Percentiles rank a stretch among this genome's conserved stretches.
Evolutionary conservation across 192 early-diverging fungal genomes (phyloP).

Genomic region (Coemansia sp.): DNA sequence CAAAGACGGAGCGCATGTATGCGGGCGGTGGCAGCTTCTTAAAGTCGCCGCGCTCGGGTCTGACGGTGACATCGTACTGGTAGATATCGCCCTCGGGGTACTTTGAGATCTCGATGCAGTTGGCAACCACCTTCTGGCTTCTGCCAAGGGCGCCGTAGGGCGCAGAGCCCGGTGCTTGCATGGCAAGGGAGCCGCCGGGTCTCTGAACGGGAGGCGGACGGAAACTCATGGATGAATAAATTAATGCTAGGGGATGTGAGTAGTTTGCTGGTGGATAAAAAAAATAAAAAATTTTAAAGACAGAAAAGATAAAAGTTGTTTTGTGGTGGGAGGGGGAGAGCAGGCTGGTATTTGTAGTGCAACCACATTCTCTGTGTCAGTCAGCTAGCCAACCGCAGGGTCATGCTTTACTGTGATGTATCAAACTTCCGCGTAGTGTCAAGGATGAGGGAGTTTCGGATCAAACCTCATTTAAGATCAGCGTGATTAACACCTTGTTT

Average conservation of each 20-base stretch:
- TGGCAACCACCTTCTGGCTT: constrained; percentile 58
- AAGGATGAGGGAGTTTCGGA: too few species aligned
- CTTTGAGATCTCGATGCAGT: constrained; percentile 78
- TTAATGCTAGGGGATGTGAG: too few species aligned
- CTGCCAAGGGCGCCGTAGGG: constrained; percentile 52
- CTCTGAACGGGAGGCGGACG: not conserved
- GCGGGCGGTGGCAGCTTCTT: constrained; percentile 34
- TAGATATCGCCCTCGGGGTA: constrained; percentile 71
- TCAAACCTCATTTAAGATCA: too few species aligned
- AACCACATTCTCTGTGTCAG: not conserved
- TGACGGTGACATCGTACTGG: constrained; percentile 88
- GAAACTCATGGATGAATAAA: not conserved
- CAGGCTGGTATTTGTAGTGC: not conserved
- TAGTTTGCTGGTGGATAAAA: not conserved
- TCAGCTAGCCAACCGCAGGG: not conserved
- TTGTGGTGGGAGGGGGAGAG: not conserved
- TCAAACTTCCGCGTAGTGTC: too few species aligned
- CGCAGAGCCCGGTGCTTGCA: not conserved
- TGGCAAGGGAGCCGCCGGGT: not conserved
- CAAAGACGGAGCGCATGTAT: constrained; percentile 77
- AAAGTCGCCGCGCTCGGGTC: constrained; percentile 52
- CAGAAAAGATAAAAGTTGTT: not conserved
- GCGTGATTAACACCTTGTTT: too few species aligned
- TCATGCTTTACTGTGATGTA: not conserved
- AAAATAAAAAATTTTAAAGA: not conserved